Evolutionary conservation across 2,329 filamentous ascomycete species (phyloP).

Genomic region (Pseudogymnoascus sp.): DNA sequence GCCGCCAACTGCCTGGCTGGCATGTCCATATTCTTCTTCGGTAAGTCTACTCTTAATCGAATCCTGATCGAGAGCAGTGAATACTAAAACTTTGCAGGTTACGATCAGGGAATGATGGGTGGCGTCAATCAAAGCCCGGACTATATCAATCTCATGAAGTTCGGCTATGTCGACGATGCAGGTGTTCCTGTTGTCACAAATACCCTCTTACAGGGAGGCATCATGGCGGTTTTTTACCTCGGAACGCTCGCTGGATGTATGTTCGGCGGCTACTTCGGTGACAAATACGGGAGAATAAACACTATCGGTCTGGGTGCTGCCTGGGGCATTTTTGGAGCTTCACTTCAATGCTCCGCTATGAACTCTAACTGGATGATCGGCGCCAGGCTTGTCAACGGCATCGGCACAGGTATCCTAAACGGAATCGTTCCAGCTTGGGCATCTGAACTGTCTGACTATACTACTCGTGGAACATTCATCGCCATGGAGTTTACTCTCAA

Average conservation of each 20-base stretch:
- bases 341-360: slow-evolving; percentile 39
- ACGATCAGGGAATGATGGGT: slow-evolving; percentile 51
- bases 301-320: slow-evolving; percentile 53
- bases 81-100: slow-evolving; percentile 29
- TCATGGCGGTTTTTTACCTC: slow-evolving; percentile 50
- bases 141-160: slow-evolving; percentile 58
- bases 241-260: slow-evolving; percentile 58
- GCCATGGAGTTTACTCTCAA: slow-evolving; percentile 66
- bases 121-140: slow-evolving; percentile 60
- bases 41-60: slow-evolving; percentile 14
- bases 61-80: neutral
- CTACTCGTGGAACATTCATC: slow-evolving; percentile 55
- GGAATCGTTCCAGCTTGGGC: slow-evolving; percentile 66
- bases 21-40: slow-evolving; percentile 65
- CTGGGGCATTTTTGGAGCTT: slow-evolving; percentile 39
- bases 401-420: slow-evolving; percentile 63
- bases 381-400: slow-evolving; percentile 54
- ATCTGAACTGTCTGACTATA: slow-evolving; percentile 61
- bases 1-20: slow-evolving; percentile 57
- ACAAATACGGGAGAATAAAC: slow-evolving; percentile 54
- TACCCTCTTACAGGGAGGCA: slow-evolving; percentile 56
- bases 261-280: slow-evolving; percentile 56
- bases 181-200: slow-evolving; percentile 50
- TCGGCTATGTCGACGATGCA: slow-evolving; percentile 50
- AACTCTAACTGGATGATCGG: slow-evolving; percentile 53